Evolutionary conservation across 2,329 filamentous ascomycete species (phyloP).

Genomic region (Corniculantispora saksenae): DNA sequence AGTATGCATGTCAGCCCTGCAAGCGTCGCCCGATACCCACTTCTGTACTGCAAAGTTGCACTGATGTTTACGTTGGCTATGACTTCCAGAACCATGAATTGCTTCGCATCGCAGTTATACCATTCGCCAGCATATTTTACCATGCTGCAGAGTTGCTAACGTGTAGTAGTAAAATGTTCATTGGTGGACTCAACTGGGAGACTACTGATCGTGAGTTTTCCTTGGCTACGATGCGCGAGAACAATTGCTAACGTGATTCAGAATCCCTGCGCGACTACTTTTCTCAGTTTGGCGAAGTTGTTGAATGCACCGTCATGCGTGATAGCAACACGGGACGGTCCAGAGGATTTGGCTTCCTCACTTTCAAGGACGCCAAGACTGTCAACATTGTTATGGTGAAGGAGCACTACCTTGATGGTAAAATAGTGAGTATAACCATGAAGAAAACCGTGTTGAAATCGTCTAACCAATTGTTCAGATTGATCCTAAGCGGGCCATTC

Average conservation of each 20-base stretch:
- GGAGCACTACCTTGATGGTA: conserved; percentile 95
- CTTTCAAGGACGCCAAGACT: conserved; percentile 95
- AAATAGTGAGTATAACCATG: conserved; percentile 70
- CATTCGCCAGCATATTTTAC: background rate
- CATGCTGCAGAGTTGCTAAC: background rate
- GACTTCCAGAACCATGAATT: background rate
- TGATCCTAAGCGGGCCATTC: conserved; percentile 95
- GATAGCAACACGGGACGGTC: conserved; percentile 92
- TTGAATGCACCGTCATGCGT: conserved; percentile 99
- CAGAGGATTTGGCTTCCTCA: conserved; percentile 94
- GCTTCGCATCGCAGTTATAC: background rate
- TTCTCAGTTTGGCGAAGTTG: conserved; percentile 93
- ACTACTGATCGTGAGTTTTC: conserved; percentile 86
- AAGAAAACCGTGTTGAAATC: background rate
- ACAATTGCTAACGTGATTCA: conserved; percentile 39
- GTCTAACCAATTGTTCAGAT: conserved; percentile 61
- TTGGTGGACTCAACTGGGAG: conserved; percentile 98
- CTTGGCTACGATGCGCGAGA: background rate
- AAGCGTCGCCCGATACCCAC: conserved; percentile 8
- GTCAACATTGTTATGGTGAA: conserved; percentile 99
- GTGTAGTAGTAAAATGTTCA: conserved; percentile 90
- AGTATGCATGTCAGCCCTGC: background rate
- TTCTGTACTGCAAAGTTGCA: background rate
- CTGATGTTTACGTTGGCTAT: background rate
- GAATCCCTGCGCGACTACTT: conserved; percentile 98